These are phyloP conservation scores for Pestalotiopsis sp. DNA, from an alignment of 2,329 filamentous ascomycete genomes.

Conservation along the genomic window DNA sequence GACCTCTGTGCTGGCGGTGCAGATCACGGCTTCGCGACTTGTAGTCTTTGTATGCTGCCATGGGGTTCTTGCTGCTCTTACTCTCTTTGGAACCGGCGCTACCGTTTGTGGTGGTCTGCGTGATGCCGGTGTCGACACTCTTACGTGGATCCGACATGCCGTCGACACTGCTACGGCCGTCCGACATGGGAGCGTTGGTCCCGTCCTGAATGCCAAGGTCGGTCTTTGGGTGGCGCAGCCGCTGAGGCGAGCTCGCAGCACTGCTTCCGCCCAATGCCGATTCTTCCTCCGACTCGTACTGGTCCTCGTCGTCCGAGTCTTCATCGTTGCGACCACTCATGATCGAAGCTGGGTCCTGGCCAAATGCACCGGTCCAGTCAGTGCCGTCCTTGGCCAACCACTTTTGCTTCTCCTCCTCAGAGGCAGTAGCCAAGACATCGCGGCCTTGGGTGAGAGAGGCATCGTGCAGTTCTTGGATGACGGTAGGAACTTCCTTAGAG, in stretches of 20 bases:
- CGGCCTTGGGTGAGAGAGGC: conserved; percentile 76
- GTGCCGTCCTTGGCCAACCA: conserved; percentile 80
- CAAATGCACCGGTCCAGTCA: conserved; percentile 87
- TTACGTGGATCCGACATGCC: background rate
- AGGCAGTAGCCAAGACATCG: conserved; percentile 74
- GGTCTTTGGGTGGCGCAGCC: conserved; percentile 23
- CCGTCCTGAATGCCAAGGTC: conserved; percentile 40
- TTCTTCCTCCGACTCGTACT: conserved; percentile 34
- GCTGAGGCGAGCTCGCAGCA: conserved; percentile 16
- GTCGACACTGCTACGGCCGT: background rate
- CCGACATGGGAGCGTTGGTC: conserved; percentile 13
- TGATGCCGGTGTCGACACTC: conserved; percentile 16
- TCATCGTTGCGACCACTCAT: conserved; percentile 34
- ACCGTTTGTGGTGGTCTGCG: conserved; percentile 19
- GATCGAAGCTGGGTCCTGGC: conserved; percentile 65
- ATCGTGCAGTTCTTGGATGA: conserved; percentile 76
- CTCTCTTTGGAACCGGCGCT: conserved; percentile 24
- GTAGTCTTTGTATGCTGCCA: conserved; percentile 61
- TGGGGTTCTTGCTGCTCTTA: conserved; percentile 50
- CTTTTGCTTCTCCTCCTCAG: conserved; percentile 69
- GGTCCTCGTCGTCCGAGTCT: conserved; percentile 37
- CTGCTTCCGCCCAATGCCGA: conserved; percentile 22
- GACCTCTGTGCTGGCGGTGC: conserved; percentile 80
- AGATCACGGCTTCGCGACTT: conserved; percentile 70
- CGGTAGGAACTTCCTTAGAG: conserved; percentile 68